Conservation (phyloP, 129 eudicot genomes). For the Flaveria robusta region DNA sequence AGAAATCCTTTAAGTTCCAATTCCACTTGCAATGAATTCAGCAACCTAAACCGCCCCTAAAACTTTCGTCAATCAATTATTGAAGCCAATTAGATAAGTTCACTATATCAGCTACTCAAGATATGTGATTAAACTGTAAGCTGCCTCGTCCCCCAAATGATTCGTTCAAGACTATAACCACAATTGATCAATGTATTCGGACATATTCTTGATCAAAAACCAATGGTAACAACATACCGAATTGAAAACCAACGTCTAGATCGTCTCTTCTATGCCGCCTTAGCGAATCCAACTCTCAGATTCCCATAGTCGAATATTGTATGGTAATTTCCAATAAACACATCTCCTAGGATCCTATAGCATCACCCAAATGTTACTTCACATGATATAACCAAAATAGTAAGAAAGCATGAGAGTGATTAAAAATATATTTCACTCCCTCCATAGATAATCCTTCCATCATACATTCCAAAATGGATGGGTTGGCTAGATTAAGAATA, state of each 20-base stretch:
- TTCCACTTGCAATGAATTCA: too few species aligned
- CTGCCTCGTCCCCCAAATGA: background rate
- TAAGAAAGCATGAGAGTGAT: background rate
- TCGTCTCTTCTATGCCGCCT: conserved; percentile 46
- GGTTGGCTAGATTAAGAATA: too few species aligned
- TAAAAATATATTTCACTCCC: too few species aligned
- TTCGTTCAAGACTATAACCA: background rate
- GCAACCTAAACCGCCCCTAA: too few species aligned
- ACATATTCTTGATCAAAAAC: background rate
- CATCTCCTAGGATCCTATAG: conserved; percentile 85
- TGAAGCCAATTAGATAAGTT: too few species aligned
- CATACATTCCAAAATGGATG: too few species aligned
- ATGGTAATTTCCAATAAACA: conserved; percentile 88
- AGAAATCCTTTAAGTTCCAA: too few species aligned
- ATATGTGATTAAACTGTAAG: background rate
- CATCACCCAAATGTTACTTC: conserved; percentile 2
- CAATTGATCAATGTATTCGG: background rate
- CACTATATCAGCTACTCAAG: background rate
- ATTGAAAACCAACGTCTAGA: background rate
- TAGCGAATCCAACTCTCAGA: conserved; percentile 68
- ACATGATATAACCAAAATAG: background rate
- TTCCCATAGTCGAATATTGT: conserved; percentile 79
- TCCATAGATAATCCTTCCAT: too few species aligned
- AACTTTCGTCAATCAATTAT: too few species aligned
- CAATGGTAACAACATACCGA: background rate